phyloP scores from a whole-genome alignment of 2,329 filamentous ascomycete genomes.

The Keithomyces neogunnii region DNA sequence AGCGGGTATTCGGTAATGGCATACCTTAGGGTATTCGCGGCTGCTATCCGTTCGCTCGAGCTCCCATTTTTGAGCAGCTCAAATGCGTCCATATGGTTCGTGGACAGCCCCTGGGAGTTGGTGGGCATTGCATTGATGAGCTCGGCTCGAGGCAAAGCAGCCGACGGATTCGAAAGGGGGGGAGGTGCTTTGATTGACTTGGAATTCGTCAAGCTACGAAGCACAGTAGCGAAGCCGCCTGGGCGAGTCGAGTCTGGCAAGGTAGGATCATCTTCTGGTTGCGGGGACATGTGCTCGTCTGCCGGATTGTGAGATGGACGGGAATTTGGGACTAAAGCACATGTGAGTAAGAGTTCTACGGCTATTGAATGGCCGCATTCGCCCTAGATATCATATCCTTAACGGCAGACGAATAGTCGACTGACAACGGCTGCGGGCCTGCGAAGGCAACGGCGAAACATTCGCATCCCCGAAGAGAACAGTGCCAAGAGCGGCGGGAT shows the following conservation, averaged over 20 bases:
- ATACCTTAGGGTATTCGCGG: slow-evolving; percentile 47
- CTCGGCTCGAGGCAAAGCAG: slow-evolving; percentile 33
- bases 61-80: slow-evolving; percentile 45
- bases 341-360: neutral
- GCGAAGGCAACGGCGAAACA: neutral
- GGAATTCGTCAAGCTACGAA: slow-evolving; percentile 51
- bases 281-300: slow-evolving; percentile 51
- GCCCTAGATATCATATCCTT: neutral
- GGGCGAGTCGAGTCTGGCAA: slow-evolving; percentile 46
- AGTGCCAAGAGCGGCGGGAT: neutral
- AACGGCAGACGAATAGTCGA: neutral
- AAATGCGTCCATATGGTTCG: slow-evolving; percentile 45
- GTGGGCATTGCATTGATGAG: slow-evolving; percentile 34
- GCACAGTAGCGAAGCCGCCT: slow-evolving; percentile 53
- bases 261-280: slow-evolving; percentile 46
- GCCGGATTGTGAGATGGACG: slow-evolving; percentile 8
- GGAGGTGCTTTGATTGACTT: slow-evolving; percentile 45
- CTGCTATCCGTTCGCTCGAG: slow-evolving; percentile 44
- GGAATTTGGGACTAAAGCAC: slow-evolving; percentile 6
- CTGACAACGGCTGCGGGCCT: neutral
- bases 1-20: slow-evolving; percentile 51
- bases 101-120: slow-evolving; percentile 35
- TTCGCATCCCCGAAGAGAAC: neutral
- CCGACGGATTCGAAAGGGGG: slow-evolving; percentile 29
- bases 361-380: too few relatives aligned